These are phyloP conservation scores for Penicillium sp. DNA, from an alignment of 2,329 filamentous ascomycete species.

Conservation along the genomic window DNA sequence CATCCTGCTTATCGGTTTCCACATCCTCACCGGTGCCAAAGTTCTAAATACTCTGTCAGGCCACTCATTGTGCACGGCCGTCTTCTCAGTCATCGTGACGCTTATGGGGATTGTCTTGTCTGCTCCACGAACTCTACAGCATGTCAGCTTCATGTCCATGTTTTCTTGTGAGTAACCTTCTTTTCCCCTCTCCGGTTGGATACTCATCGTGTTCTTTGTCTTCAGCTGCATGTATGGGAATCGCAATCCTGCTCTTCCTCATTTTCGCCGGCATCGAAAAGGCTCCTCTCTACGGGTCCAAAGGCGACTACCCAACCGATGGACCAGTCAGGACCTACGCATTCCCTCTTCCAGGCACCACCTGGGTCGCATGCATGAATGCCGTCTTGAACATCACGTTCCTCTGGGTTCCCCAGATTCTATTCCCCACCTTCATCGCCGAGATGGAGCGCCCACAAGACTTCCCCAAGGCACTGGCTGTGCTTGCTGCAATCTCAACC, in stretches of 20 bases:
- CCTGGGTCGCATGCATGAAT: constrained; percentile 48
- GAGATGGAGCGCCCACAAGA: constrained; percentile 50
- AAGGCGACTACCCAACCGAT: constrained; percentile 43
- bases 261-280: constrained; percentile 47
- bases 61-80: constrained; percentile 48
- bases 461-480: constrained; percentile 49
- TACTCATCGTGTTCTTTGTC: neutral
- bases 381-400: constrained; percentile 51
- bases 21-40: constrained; percentile 49
- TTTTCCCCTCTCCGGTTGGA: too few species aligned
- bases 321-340: constrained; percentile 47
- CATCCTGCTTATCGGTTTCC: constrained; percentile 50
- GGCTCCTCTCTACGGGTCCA: constrained; percentile 45
- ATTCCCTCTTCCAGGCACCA: constrained; percentile 46
- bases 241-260: constrained; percentile 49
- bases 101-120: constrained; percentile 49
- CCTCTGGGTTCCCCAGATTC: constrained; percentile 50
- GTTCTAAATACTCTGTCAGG: constrained; percentile 49
- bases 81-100: constrained; percentile 46
- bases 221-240: constrained; percentile 44
- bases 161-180: constrained; percentile 33
- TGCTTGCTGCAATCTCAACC: constrained; percentile 43
- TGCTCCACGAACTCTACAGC: constrained; percentile 43
- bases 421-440: constrained; percentile 51
- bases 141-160: constrained; percentile 52